Evolutionary conservation across 306 rosid species (phyloP).

Genomic region (Myrica gale): DNA sequence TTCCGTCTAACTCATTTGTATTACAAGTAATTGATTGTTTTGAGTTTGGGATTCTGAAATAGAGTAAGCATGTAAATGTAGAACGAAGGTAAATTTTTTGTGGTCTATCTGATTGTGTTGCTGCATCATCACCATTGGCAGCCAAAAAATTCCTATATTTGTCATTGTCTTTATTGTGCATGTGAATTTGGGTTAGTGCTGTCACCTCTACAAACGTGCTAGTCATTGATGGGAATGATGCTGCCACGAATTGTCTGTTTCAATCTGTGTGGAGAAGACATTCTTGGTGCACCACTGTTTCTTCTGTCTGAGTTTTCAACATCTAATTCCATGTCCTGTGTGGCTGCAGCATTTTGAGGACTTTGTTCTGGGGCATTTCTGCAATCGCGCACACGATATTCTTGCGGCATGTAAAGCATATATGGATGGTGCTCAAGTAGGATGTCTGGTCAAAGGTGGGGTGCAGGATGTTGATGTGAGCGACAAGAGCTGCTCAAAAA

Average conservation of each 20-base stretch:
- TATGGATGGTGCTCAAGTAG: conserved; percentile 84
- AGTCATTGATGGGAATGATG: too few species aligned
- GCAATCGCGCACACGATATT: conserved; percentile 58
- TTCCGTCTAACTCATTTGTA: neutral
- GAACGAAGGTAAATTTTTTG: neutral
- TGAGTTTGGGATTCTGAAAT: neutral
- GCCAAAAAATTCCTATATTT: neutral
- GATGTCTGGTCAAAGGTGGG: conserved; percentile 74
- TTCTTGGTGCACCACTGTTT: neutral
- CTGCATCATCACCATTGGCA: neutral
- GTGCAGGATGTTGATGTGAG: conserved; percentile 75
- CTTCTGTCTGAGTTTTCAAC: conserved; percentile 8
- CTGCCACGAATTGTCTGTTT: too few species aligned
- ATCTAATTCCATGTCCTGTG: conserved; percentile 19
- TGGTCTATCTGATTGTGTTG: neutral
- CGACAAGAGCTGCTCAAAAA: conserved; percentile 67
- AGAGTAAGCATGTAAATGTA: neutral
- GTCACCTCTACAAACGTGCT: too few species aligned
- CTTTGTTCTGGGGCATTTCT: conserved; percentile 69
- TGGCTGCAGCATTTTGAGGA: conserved; percentile 73
- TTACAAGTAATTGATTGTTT: neutral
- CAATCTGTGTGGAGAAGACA: neutral
- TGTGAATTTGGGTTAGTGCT: too few species aligned
- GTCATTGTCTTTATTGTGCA: neutral
- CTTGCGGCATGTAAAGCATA: conserved; percentile 77